Evolutionary conservation across 305 asterid species (phyloP).

Genomic region (Ajuga reptans): DNA sequence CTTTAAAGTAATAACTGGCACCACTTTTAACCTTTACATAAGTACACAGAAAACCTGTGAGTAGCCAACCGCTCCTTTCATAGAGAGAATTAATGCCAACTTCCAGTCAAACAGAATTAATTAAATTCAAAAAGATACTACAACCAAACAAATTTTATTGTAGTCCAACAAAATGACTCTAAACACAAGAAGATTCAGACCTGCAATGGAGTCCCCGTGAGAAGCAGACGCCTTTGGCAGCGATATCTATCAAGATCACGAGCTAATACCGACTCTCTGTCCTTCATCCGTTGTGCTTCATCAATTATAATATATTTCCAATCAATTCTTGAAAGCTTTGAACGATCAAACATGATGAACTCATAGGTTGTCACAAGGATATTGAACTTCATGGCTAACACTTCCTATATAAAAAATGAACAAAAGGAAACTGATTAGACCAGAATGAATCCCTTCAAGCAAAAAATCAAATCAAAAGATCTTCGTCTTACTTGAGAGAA

Average conservation of each 20-base stretch:
- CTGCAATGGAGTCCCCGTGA: slow-evolving; percentile 99
- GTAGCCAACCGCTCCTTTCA: not conserved
- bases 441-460: slow-evolving; percentile 16
- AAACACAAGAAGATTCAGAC: slow-evolving; percentile 30
- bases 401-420: slow-evolving; percentile 59
- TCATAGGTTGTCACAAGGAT: slow-evolving; percentile 94
- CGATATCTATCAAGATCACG: slow-evolving; percentile 99
- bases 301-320: slow-evolving; percentile 98
- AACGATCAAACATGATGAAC: slow-evolving; percentile 87
- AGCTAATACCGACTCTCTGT: slow-evolving; percentile 96
- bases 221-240: slow-evolving; percentile 99
- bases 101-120: not conserved
- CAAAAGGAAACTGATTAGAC: slow-evolving; percentile 12
- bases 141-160: slow-evolving; percentile 6
- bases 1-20: not conserved
- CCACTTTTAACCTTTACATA: not conserved
- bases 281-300: slow-evolving; percentile 99
- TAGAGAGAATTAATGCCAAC: not conserved
- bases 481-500: slow-evolving; percentile 77
- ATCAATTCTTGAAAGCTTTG: slow-evolving; percentile 82
- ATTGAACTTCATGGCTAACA: slow-evolving; percentile 87
- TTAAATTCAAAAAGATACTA: not conserved
- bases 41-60: not conserved
- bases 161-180: slow-evolving; percentile 6
- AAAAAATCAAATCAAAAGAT: slow-evolving; percentile 10